These are phyloP conservation scores for Solanum piurae DNA, from an alignment of 257 asterid species.

Conservation along the genomic window DNA sequence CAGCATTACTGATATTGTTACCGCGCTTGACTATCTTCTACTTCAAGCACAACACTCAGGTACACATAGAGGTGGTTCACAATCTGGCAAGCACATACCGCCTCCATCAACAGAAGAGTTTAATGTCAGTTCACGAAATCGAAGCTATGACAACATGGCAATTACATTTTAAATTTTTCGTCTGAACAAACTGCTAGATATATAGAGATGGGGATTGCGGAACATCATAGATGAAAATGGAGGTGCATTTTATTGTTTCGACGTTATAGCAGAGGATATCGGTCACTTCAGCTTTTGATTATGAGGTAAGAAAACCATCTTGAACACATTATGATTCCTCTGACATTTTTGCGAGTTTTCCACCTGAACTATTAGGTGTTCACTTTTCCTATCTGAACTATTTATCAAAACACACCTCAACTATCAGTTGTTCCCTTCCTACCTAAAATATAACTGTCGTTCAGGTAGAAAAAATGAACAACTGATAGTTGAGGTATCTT, in stretches of 20 bases:
- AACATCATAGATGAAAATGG: neutral
- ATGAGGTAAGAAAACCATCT: neutral
- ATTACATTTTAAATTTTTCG: neutral
- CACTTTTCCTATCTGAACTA: neutral
- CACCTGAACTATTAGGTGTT: neutral
- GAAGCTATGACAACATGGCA: neutral
- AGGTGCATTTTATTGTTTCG: neutral
- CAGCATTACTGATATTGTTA: slow-evolving; percentile 46
- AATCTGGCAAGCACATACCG: slow-evolving; percentile 12
- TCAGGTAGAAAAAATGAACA: neutral
- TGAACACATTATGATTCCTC: neutral
- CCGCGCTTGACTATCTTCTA: slow-evolving; percentile 69
- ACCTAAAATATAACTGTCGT: neutral
- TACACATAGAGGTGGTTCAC: slow-evolving; percentile 15
- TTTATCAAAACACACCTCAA: neutral
- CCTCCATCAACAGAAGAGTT: slow-evolving; percentile 28
- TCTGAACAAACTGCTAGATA: neutral
- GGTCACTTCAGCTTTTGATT: neutral
- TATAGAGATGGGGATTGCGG: neutral
- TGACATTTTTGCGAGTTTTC: neutral
- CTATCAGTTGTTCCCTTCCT: neutral
- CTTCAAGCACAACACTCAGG: slow-evolving; percentile 37
- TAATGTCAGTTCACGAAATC: slow-evolving; percentile 10
- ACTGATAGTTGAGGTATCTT: neutral
- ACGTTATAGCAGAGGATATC: neutral